phyloP scores from a whole-genome alignment of 108 stramenopile genomes.

The Fragilariopsis cylindrus region DNA sequence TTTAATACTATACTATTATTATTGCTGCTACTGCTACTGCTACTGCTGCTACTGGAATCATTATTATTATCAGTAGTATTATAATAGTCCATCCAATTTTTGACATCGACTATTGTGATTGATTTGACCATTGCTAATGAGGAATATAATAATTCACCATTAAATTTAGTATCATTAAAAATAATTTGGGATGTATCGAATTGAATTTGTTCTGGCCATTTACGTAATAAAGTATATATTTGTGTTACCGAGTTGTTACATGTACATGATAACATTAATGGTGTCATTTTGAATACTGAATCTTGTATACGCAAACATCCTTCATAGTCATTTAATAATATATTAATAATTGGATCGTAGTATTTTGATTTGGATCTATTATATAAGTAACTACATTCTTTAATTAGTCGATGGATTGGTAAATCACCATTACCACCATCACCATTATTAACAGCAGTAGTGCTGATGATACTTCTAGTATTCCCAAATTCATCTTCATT shows the following conservation, averaged over 20 bases:
- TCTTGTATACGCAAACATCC: constrained; percentile 27
- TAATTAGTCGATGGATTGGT: constrained; percentile 19
- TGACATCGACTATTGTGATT: neutral
- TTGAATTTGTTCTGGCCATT: constrained; percentile 35
- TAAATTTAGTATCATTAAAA: neutral
- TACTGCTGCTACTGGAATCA: too few relatives aligned
- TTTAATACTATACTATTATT: too few relatives aligned
- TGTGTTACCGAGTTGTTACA: constrained; percentile 15
- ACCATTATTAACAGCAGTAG: too few relatives aligned
- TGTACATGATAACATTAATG: constrained; percentile 22
- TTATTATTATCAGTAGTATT: too few relatives aligned
- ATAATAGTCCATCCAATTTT: constrained; percentile 8
- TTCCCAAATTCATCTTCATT: too few relatives aligned
- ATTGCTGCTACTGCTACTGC: too few relatives aligned
- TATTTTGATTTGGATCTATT: neutral
- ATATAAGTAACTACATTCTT: neutral
- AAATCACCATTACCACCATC: too few relatives aligned
- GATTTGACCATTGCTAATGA: constrained; percentile 23
- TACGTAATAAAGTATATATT: constrained; percentile 20
- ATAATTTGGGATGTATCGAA: neutral
- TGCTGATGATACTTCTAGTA: too few relatives aligned
- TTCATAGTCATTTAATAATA: constrained; percentile 17
- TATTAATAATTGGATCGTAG: constrained; percentile 16
- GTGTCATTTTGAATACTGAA: constrained; percentile 9
- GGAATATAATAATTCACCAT: constrained; percentile 25